phyloP scores from a whole-genome alignment of 2,329 filamentous ascomycete species.

The Colletotrichum phormii region DNA sequence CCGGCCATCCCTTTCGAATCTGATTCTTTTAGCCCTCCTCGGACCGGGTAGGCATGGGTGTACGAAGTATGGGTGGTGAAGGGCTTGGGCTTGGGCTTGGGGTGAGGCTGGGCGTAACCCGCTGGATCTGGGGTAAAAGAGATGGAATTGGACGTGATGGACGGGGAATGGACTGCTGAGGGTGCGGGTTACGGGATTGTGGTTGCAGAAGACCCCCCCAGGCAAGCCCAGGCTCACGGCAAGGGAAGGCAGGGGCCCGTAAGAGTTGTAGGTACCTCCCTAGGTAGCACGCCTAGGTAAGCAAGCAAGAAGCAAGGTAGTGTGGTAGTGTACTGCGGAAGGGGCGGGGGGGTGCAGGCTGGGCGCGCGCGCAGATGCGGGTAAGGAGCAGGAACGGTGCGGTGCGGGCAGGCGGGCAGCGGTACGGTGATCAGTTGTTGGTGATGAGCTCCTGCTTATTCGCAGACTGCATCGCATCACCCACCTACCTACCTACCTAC shows the following conservation, averaged over 20 bases:
- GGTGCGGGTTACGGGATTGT: background rate
- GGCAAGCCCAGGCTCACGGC: background rate
- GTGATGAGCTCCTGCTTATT: background rate
- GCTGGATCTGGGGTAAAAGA: slow-evolving; percentile 24
- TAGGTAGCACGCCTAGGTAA: too few species aligned
- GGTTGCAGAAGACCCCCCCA: background rate
- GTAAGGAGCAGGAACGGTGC: background rate
- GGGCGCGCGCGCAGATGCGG: background rate
- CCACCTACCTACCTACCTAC: too few species aligned
- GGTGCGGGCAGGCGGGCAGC: background rate
- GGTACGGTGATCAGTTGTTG: background rate
- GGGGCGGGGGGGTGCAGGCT: background rate
- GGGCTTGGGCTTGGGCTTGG: too few species aligned
- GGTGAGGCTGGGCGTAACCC: background rate
- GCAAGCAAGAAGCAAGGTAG: too few species aligned
- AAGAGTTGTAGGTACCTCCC: too few species aligned
- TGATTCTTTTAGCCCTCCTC: background rate
- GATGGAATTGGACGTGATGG: background rate
- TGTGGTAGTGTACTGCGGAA: background rate
- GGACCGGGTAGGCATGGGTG: background rate
- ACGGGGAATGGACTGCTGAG: background rate
- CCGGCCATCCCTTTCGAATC: slow-evolving; percentile 2
- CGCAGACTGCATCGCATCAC: background rate
- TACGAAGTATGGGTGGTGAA: too few species aligned
- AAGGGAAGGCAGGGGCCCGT: background rate